Percentiles rank a stretch among this genome's conserved stretches.
Conservation (phyloP, 148 eudicot genomes). For the Nepenthes mirabilis region DNA sequence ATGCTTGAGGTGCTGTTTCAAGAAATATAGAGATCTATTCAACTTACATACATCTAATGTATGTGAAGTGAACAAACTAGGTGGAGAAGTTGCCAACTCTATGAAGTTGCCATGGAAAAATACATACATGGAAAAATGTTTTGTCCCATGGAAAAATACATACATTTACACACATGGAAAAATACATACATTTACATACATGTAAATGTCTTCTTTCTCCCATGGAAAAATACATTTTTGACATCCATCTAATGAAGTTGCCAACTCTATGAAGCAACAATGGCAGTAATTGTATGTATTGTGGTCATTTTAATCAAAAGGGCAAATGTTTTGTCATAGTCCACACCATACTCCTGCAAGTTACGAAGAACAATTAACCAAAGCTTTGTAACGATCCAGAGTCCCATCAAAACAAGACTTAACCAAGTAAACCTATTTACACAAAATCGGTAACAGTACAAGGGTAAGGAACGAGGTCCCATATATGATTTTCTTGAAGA, state of each 20-base stretch:
- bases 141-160: no score
- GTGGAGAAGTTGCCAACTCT: not conserved
- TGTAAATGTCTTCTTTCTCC: no score
- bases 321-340: slow-evolving; percentile 1
- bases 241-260: not conserved
- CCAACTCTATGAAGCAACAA: not conserved
- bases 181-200: no score
- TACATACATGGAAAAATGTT: no score
- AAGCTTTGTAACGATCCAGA: no score
- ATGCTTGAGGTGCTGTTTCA: not conserved
- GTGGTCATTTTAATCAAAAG: not conserved
- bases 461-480: no score
- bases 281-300: not conserved
- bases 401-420: no score
- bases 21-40: not conserved
- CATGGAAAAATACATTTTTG: not conserved
- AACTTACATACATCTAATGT: not conserved
- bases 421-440: no score
- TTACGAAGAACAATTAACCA: no score
- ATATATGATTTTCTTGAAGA: no score
- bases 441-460: no score
- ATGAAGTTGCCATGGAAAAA: not conserved
- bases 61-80: not conserved
- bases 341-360: not conserved
- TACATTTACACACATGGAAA: no score